A percentile compares a stretch with the other conserved stretches of the same genome.
Conservation (phyloP, 768 basidiomycete genomes). For the Pholiota molesta region DNA sequence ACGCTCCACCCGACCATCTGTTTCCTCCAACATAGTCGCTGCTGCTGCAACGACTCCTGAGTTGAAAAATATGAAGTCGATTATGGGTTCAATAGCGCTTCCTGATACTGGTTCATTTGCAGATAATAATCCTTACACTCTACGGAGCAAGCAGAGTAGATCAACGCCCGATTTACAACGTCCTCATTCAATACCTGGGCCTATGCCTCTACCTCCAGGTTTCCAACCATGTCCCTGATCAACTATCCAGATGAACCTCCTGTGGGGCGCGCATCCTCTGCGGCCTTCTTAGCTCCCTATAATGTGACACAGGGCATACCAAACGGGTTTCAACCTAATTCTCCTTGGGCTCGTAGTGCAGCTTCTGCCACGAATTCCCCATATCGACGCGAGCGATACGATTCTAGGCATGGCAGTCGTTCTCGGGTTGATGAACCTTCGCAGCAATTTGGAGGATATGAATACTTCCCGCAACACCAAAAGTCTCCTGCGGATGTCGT, state of each 20-base stretch:
- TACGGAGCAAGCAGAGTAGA: neutral
- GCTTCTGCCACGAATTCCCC: too few species aligned
- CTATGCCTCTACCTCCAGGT: neutral
- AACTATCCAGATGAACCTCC: neutral
- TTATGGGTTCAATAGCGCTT: neutral
- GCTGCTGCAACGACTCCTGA: neutral
- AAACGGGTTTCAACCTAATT: too few species aligned
- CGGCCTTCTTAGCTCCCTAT: too few species aligned
- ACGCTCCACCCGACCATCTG: neutral
- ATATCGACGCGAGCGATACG: too few species aligned
- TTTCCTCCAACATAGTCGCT: neutral
- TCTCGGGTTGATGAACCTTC: neutral
- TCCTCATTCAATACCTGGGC: neutral
- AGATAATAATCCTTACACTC: neutral
- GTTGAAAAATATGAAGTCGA: neutral
- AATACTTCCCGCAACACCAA: neutral
- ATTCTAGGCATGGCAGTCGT: too few species aligned
- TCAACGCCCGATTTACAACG: neutral
- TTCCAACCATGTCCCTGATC: neutral
- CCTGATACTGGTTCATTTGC: neutral
- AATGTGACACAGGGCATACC: too few species aligned
- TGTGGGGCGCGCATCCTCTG: too few species aligned
- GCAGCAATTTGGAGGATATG: neutral
- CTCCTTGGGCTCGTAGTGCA: too few species aligned
- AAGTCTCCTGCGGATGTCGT: neutral